Conservation (phyloP, 345 rosid species). For the Eucalyptus marginata region DNA sequence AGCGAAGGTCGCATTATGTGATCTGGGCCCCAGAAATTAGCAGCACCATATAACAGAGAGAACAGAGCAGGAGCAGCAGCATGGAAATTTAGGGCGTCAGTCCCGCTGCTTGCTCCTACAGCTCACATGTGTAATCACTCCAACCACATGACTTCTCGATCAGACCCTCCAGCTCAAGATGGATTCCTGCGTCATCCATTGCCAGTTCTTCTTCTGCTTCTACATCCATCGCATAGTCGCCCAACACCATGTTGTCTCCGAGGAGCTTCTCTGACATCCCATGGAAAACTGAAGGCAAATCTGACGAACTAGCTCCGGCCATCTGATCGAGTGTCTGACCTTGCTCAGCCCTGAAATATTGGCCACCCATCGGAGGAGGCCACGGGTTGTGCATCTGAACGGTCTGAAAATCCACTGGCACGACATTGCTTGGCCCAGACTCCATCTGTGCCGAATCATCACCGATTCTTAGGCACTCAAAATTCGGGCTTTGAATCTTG, state of each 20-base stretch:
- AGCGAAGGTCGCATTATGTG: not conserved
- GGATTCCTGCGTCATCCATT: slow-evolving; percentile 4
- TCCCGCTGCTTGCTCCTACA: slow-evolving; percentile 9
- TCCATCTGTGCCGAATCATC: not conserved
- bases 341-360: not conserved
- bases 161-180: slow-evolving; percentile 21
- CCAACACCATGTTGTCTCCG: not conserved
- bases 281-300: not conserved
- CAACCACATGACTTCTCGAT: slow-evolving; percentile 16
- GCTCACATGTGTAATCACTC: slow-evolving; percentile 3
- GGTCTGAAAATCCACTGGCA: not conserved
- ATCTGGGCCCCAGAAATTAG: not conserved
- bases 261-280: slow-evolving; percentile 3
- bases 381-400: not conserved
- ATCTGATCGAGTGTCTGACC: not conserved
- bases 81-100: not conserved
- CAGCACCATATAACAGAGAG: not conserved
- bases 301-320: not conserved
- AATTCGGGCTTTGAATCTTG: not conserved
- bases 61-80: not conserved
- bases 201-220: not conserved
- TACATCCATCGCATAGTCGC: not conserved
- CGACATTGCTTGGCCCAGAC: not conserved
- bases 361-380: not conserved
- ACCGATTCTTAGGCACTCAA: not conserved